A percentile compares a stretch with the other conserved stretches of the same genome.
These are phyloP conservation scores for Prunella vulgaris DNA, from an alignment of 257 asterid species.

Conservation along the genomic window DNA sequence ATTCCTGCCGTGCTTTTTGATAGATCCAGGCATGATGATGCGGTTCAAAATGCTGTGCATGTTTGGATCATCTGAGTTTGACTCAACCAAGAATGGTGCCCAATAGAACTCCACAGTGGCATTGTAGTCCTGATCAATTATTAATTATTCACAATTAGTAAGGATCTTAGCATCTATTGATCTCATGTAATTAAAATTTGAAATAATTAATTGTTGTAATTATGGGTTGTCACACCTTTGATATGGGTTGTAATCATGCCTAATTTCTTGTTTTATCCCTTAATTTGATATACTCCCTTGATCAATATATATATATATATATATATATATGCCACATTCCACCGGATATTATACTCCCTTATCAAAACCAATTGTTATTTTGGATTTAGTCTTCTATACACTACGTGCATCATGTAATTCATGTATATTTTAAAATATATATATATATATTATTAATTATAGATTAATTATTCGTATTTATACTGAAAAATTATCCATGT, in stretches of 20 bases:
- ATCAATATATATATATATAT: no score
- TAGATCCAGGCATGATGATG: conserved; percentile 70
- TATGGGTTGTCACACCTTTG: background rate
- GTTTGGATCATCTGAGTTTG: conserved; percentile 54
- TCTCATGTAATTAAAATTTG: background rate
- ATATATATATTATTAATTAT: no score
- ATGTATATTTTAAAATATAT: no score
- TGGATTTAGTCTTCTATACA: no score
- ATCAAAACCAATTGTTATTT: no score
- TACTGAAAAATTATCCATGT: no score
- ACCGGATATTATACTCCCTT: no score
- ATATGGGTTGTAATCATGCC: no score
- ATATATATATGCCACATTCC: no score
- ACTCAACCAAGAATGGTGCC: conserved; percentile 83
- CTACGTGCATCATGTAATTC: no score
- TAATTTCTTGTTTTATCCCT: background rate
- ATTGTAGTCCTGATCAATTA: conserved; percentile 51
- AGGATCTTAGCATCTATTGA: background rate
- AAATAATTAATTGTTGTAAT: background rate
- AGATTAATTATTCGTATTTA: no score
- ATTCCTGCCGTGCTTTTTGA: conserved; percentile 62
- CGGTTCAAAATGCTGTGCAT: conserved; percentile 68
- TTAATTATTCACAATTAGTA: background rate
- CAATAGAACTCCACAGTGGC: conserved; percentile 80
- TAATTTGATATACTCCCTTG: no score